phyloP scores from a whole-genome alignment of 2,329 filamentous ascomycete species.

The Pseudogymnoascus sp. region DNA sequence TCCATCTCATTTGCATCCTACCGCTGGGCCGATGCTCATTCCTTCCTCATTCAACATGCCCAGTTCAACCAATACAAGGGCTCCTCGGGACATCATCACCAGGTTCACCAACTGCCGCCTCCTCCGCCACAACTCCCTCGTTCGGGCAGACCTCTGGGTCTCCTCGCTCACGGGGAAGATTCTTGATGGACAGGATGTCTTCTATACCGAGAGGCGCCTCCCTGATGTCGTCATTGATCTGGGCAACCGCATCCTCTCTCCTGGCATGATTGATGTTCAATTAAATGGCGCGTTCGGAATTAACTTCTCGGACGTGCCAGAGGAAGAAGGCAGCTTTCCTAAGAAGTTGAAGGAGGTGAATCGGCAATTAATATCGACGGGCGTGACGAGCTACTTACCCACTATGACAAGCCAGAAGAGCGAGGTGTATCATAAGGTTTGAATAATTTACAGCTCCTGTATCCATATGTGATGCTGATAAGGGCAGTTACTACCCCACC shows the following conservation, averaged over 20 bases:
- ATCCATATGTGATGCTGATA: slow-evolving; percentile 9
- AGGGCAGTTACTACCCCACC: slow-evolving; percentile 57
- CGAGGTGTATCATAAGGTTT: slow-evolving; percentile 72
- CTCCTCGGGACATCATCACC: slow-evolving; percentile 51
- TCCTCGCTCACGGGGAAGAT: slow-evolving; percentile 75
- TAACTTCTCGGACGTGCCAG: slow-evolving; percentile 76
- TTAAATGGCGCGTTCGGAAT: slow-evolving; percentile 90
- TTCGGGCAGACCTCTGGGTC: slow-evolving; percentile 80
- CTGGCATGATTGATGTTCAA: slow-evolving; percentile 84
- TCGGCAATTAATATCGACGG: slow-evolving; percentile 61
- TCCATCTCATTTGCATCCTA: neutral
- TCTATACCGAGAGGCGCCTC: slow-evolving; percentile 58
- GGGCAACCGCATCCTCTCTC: slow-evolving; percentile 71
- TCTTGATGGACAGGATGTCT: slow-evolving; percentile 57
- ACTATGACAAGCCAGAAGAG: slow-evolving; percentile 73
- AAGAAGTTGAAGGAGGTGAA: slow-evolving; percentile 64
- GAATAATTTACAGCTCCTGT: slow-evolving; percentile 1
- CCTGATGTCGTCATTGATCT: slow-evolving; percentile 74
- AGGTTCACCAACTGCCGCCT: slow-evolving; percentile 86
- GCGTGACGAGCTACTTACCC: slow-evolving; percentile 81
- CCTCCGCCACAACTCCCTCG: slow-evolving; percentile 55
- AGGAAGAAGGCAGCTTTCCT: slow-evolving; percentile 56
- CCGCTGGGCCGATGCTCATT: neutral
- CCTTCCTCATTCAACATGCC: neutral
- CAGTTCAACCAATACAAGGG: slow-evolving; percentile 19